Evolutionary conservation across 495 filamentous ascomycete genomes (phyloP).

Genomic region (Hypoxylon fuscum): DNA sequence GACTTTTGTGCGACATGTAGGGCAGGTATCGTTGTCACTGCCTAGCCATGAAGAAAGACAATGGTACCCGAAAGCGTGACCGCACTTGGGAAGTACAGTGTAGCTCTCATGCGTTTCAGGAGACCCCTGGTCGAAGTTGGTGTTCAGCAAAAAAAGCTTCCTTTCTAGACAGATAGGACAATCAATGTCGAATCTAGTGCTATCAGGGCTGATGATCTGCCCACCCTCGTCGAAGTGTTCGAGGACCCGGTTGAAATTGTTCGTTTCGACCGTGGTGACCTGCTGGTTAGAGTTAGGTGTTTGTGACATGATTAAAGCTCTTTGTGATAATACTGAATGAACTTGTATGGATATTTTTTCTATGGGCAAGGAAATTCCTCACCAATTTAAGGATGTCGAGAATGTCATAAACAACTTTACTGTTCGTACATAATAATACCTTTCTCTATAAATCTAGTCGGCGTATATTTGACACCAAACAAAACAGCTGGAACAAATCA

Average conservation of each 20-base stretch:
- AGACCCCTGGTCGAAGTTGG: conserved; percentile 1
- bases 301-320: no score
- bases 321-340: no score
- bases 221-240: conserved; percentile 24
- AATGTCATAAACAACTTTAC: no score
- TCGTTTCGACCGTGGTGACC: conserved; percentile 2
- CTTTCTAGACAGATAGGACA: conserved; percentile 15
- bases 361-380: no score
- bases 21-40: conserved; percentile 4
- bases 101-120: conserved; percentile 17
- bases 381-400: no score
- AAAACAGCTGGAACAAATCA: no score
- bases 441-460: no score
- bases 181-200: conserved; percentile 13
- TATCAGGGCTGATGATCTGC: not conserved
- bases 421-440: no score
- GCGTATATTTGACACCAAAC: no score
- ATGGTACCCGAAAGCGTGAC: conserved; percentile 29
- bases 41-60: conserved; percentile 1
- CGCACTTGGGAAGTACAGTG: conserved; percentile 22
- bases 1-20: conserved; percentile 24
- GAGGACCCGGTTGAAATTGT: conserved; percentile 22
- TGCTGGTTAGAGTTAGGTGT: no score
- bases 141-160: conserved; percentile 15
- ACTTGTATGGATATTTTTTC: no score